Evolutionary conservation across 2,329 filamentous ascomycete genomes (phyloP).

Genomic region (Periconia sp.): DNA sequence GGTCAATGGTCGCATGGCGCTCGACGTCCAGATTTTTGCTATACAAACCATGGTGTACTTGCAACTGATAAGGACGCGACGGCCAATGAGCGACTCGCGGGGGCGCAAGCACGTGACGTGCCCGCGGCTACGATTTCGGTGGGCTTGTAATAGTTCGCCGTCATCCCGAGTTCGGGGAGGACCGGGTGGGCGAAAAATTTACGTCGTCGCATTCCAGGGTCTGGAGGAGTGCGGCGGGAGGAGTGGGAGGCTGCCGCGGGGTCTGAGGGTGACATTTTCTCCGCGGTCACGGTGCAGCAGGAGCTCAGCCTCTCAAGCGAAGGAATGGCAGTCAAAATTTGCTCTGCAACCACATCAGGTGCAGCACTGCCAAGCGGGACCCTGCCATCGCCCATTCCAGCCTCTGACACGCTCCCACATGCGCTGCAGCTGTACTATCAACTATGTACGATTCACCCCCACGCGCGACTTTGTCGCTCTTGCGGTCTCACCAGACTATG

Average conservation of each 20-base stretch:
- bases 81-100: slow-evolving; percentile 36
- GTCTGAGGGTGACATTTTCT: neutral
- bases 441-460: too few relatives aligned
- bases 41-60: slow-evolving; percentile 42
- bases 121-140: slow-evolving; percentile 24
- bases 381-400: slow-evolving; percentile 12
- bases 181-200: slow-evolving; percentile 20
- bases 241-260: slow-evolving; percentile 1
- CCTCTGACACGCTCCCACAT: slow-evolving; percentile 9
- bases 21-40: slow-evolving; percentile 26
- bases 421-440: slow-evolving; percentile 1
- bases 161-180: slow-evolving; percentile 31
- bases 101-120: slow-evolving; percentile 29
- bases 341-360: neutral
- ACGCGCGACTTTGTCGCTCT: slow-evolving; percentile 18
- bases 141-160: slow-evolving; percentile 32
- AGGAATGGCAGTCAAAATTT: slow-evolving; percentile 12
- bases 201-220: slow-evolving; percentile 22
- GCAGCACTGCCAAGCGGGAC: neutral
- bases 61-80: slow-evolving; percentile 38
- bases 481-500: slow-evolving; percentile 15
- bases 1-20: slow-evolving; percentile 27
- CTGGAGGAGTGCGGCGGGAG: slow-evolving; percentile 5
- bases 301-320: slow-evolving; percentile 5
- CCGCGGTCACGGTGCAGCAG: neutral